These are phyloP conservation scores for Byssothecium circinans DNA, from an alignment of 2,329 filamentous ascomycete genomes.

Conservation along the genomic window DNA sequence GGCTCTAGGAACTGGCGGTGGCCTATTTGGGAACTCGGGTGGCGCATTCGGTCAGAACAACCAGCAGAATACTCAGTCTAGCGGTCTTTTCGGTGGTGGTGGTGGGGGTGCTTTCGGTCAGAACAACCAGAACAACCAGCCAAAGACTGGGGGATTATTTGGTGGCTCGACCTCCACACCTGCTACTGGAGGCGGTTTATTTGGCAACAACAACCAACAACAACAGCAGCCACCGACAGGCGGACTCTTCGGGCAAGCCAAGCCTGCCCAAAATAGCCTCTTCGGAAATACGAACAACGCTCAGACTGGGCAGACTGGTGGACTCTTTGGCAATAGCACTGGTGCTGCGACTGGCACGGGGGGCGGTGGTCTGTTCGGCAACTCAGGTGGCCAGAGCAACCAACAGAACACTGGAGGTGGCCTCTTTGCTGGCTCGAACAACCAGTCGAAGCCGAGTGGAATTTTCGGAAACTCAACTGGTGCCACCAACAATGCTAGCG, in stretches of 20 bases:
- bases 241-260: constrained; percentile 52
- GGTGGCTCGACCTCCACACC: constrained; percentile 26
- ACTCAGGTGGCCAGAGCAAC: constrained; percentile 32
- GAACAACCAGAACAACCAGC: constrained; percentile 39
- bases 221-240: constrained; percentile 25
- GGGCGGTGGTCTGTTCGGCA: constrained; percentile 40
- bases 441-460: constrained; percentile 50
- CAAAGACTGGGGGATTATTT: constrained; percentile 45
- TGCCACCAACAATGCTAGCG: constrained; percentile 43
- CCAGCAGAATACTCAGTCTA: constrained; percentile 31
- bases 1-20: constrained; percentile 23
- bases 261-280: constrained; percentile 38
- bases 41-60: constrained; percentile 40
- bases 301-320: constrained; percentile 16
- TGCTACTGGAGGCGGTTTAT: constrained; percentile 52
- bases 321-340: constrained; percentile 34
- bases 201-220: constrained; percentile 47
- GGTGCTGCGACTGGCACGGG: constrained; percentile 17
- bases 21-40: constrained; percentile 21
- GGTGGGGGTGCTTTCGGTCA: constrained; percentile 44
- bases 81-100: constrained; percentile 49
- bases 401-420: constrained; percentile 32
- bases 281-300: constrained; percentile 44
- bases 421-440: constrained; percentile 46
- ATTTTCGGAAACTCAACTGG: constrained; percentile 43